phyloP scores from a whole-genome alignment of 2,329 filamentous ascomycete species.

The Didymella sp. region DNA sequence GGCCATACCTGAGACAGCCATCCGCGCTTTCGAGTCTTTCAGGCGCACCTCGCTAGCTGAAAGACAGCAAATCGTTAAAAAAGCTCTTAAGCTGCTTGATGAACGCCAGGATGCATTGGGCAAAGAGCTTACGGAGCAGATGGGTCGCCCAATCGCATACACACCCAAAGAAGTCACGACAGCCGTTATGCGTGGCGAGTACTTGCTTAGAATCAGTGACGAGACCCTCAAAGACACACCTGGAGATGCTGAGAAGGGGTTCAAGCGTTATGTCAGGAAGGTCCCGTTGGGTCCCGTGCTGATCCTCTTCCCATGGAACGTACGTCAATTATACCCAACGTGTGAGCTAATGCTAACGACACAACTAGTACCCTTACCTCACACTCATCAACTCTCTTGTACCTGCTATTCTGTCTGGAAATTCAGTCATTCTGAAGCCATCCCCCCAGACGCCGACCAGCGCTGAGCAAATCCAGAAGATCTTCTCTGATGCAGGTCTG shows the following conservation, averaged over 20 bases:
- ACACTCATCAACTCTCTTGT: constrained; percentile 92
- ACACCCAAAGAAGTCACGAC: constrained; percentile 83
- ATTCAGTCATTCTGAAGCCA: constrained; percentile 91
- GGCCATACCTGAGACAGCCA: constrained; percentile 73
- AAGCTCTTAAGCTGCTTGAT: constrained; percentile 74
- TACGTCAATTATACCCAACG: constrained; percentile 58
- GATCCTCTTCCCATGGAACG: constrained; percentile 95
- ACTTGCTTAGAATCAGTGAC: constrained; percentile 82
- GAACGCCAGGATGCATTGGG: constrained; percentile 80
- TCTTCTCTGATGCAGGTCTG: constrained; percentile 81
- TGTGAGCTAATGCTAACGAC: constrained; percentile 26
- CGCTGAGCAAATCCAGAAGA: constrained; percentile 79
- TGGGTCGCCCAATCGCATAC: constrained; percentile 92
- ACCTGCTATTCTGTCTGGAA: constrained; percentile 87
- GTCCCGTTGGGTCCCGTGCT: constrained; percentile 86
- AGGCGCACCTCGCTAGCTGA: constrained; percentile 75
- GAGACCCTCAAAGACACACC: constrained; percentile 80
- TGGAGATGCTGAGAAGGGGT: constrained; percentile 84
- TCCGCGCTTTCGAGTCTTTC: constrained; percentile 78
- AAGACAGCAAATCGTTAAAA: constrained; percentile 80
- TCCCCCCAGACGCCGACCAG: constrained; percentile 94
- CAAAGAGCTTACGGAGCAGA: constrained; percentile 87
- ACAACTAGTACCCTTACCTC: constrained; percentile 83
- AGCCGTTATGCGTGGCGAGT: constrained; percentile 83
- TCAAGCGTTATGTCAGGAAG: constrained; percentile 89